Conservation (phyloP, 306 rosid species). For the Prunus mongolica region DNA sequence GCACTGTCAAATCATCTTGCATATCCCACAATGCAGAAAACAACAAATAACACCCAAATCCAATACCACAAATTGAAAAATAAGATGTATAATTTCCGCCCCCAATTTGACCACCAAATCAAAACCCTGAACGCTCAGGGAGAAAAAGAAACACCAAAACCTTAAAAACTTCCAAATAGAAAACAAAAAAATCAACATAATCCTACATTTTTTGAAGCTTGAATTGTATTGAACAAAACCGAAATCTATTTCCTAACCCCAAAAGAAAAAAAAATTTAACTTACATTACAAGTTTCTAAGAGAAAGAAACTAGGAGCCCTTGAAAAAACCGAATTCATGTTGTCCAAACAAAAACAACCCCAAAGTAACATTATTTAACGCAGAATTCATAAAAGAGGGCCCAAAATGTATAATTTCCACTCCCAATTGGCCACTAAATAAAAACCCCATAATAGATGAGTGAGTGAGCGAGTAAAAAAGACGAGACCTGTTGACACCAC, state of each 20-base stretch:
- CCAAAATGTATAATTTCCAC: neutral
- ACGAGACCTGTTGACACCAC: constrained; percentile 89
- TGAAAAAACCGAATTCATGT: neutral
- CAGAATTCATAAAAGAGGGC: neutral
- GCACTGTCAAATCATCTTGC: neutral
- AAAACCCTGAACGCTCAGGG: neutral
- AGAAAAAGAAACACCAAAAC: neutral
- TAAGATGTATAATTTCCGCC: neutral
- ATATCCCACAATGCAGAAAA: neutral
- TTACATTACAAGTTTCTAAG: neutral
- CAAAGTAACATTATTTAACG: constrained; percentile 2
- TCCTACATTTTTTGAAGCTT: neutral
- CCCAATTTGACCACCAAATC: neutral
- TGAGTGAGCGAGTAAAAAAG: neutral
- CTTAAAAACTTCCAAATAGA: neutral
- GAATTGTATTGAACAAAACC: neutral
- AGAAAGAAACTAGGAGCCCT: neutral
- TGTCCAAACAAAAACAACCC: neutral
- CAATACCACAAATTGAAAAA: neutral
- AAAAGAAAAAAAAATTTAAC: neutral
- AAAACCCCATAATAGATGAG: neutral
- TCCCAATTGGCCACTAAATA: constrained; percentile 4
- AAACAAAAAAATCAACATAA: neutral
- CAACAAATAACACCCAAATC: neutral
- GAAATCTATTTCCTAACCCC: neutral